phyloP scores from a whole-genome alignment of 306 rosid genomes.

The Gastrolobium bilobum region DNA sequence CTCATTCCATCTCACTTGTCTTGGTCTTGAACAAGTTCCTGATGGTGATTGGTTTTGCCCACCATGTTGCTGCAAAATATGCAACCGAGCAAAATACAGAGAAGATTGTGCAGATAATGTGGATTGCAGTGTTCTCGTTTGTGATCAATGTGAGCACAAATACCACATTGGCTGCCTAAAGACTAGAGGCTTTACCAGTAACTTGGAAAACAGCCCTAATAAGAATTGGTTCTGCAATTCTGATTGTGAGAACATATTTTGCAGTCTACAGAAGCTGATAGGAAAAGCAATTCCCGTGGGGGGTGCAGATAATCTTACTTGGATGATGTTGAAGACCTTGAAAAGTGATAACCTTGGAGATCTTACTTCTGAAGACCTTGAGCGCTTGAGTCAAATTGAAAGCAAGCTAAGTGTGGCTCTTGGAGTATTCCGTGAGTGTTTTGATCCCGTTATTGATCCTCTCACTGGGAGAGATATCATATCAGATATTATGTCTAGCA shows the following conservation, averaged over 20 bases:
- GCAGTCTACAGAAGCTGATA: conserved; percentile 49
- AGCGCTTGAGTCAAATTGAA: conserved; percentile 7
- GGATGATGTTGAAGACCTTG: no score
- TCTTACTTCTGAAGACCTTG: conserved; percentile 13
- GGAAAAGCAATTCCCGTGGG: conserved; percentile 57
- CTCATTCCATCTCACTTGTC: no score
- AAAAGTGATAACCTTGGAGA: neutral
- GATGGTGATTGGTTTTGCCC: no score
- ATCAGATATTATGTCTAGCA: no score
- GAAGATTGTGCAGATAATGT: no score
- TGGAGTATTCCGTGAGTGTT: conserved; percentile 65
- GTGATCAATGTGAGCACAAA: no score
- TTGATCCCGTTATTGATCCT: conserved; percentile 57
- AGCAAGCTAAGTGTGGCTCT: conserved; percentile 58
- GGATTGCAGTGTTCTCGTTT: no score
- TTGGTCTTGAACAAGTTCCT: no score
- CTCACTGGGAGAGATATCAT: conserved; percentile 48
- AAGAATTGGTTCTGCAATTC: conserved; percentile 48
- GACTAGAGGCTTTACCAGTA: neutral
- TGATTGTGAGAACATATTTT: conserved; percentile 47
- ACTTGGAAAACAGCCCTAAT: neutral
- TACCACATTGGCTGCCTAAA: no score
- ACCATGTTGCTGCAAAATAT: conserved; percentile 61
- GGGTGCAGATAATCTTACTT: conserved; percentile 53
- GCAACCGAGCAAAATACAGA: conserved; percentile 35